Conservation (phyloP, 345 rosid species). For the Anastatica hierochuntica region DNA sequence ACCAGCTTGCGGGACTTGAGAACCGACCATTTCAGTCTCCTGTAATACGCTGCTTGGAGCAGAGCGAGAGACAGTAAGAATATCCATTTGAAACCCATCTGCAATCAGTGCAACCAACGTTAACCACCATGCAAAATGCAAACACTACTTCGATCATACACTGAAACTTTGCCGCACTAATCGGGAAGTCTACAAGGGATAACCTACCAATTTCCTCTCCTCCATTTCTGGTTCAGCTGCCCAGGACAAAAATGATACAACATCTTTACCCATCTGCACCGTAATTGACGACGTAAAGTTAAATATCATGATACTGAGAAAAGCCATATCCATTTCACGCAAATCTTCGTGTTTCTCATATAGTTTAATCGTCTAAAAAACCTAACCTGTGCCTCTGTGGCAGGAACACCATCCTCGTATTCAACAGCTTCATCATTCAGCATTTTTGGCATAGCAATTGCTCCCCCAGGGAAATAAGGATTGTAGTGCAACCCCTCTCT, state of each 20-base stretch:
- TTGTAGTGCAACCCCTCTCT: conserved; percentile 93
- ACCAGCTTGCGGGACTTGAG: conserved; percentile 85
- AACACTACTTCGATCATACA: neutral
- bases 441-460: conserved; percentile 99
- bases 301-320: conserved; percentile 1
- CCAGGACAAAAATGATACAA: conserved; percentile 84
- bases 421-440: conserved; percentile 93
- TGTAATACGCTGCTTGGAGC: conserved; percentile 87
- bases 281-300: too few species aligned
- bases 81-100: conserved; percentile 99
- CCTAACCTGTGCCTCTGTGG: conserved; percentile 94
- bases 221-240: conserved; percentile 99
- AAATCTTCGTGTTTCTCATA: neutral
- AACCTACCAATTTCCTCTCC: conserved; percentile 83
- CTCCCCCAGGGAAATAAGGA: conserved; percentile 99
- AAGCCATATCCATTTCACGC: too few species aligned
- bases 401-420: conserved; percentile 96
- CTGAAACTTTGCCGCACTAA: neutral
- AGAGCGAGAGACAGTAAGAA: conserved; percentile 81
- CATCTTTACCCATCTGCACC: conserved; percentile 97
- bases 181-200: neutral
- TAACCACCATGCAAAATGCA: neutral
- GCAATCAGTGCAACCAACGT: conserved; percentile 16
- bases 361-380: neutral
- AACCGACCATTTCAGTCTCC: conserved; percentile 91